Evolutionary conservation across 257 asterid species (phyloP), one percentile per base, ranked within the genome.

Genomic region (Lantana camara): DNA sequence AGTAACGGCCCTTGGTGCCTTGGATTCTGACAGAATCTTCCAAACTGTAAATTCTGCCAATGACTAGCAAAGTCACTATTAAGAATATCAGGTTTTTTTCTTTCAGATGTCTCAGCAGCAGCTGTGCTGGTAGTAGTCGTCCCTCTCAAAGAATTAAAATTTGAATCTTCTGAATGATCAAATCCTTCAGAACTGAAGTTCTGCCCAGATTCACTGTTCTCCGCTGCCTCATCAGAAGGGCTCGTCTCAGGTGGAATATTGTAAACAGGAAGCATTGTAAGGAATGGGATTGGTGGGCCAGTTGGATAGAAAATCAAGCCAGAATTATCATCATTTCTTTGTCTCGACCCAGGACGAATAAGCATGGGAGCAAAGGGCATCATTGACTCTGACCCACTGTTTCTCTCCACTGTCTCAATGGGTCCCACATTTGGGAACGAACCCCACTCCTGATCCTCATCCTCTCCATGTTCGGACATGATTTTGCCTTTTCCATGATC

Each of bases 281-380:
- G 55, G 69, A 90, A 94, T 4, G 98, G 99, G 68, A 94, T 83
- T 22, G 99, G 98, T 51, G 99, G 99, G 11, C 99, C 99, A 19
- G 99, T 85, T 29, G 95, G 98, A 63, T 84, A 88, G 73, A 94
- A 94, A 73, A 93, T 49, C 56, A 90, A 45, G 61, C 88, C 96
- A 41, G 96, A 84, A 66, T 79, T 77, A 66, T 90, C 96, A 34
- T 70, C 51, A 67, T 54, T 64, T 77, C 90, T 82, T 69, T 83
- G 83, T 69, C 77, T 83, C 27, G 90, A 77, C 21, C 93, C 90
- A 52, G 87, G 82, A 47, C 85, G 84, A 56, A 88, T 77, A 44
- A 88, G 78, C 96, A 94, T 83, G 14, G 97, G 97, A 46, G 86
- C 73, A 73, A 81, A 81, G 61, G 99, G 84, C 21, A 75, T 70